phyloP scores from a whole-genome alignment of 306 rosid species.

The Urtica urens region DNA sequence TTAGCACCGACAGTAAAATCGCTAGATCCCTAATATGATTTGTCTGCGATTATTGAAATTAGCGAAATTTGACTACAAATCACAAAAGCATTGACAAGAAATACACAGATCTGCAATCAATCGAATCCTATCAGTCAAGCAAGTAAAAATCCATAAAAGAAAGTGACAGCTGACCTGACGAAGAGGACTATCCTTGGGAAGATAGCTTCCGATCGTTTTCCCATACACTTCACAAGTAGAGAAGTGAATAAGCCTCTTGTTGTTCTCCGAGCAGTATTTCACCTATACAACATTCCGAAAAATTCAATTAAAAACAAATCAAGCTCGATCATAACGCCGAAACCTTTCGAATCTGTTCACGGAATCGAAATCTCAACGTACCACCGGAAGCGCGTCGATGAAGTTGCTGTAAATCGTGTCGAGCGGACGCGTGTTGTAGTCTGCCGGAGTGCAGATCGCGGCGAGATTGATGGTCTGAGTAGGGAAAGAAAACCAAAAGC shows the following conservation, averaged over 20 bases:
- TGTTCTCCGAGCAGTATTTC: slow-evolving; percentile 80
- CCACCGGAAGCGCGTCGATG: slow-evolving; percentile 92
- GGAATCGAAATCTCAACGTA: slow-evolving; percentile 14
- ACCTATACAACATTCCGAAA: slow-evolving; percentile 32
- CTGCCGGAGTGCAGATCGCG: slow-evolving; percentile 93
- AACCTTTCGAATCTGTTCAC: slow-evolving; percentile 4
- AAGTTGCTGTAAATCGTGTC: slow-evolving; percentile 92
- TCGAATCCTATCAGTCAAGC: too few relatives aligned
- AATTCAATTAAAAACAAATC: slow-evolving; percentile 21
- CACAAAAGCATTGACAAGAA: slow-evolving; percentile 4
- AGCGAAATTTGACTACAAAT: not conserved
- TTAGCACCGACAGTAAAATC: not conserved
- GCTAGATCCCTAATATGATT: not conserved
- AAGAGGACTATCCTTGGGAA: slow-evolving; percentile 83
- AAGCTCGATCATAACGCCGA: slow-evolving; percentile 18
- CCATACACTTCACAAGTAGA: slow-evolving; percentile 97
- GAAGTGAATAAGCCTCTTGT: slow-evolving; percentile 83
- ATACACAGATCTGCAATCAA: slow-evolving; percentile 11
- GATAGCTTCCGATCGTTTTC: slow-evolving; percentile 86
- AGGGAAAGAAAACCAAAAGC: not conserved
- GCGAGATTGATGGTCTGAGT: slow-evolving; percentile 78
- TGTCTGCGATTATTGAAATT: not conserved
- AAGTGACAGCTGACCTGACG: slow-evolving; percentile 53
- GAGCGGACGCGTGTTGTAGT: slow-evolving; percentile 83
- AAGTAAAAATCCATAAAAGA: not conserved